These are phyloP conservation scores for Apophysomyces ossiformis DNA, from an alignment of 371 early-diverging fungal species.

Conservation along the genomic window DNA sequence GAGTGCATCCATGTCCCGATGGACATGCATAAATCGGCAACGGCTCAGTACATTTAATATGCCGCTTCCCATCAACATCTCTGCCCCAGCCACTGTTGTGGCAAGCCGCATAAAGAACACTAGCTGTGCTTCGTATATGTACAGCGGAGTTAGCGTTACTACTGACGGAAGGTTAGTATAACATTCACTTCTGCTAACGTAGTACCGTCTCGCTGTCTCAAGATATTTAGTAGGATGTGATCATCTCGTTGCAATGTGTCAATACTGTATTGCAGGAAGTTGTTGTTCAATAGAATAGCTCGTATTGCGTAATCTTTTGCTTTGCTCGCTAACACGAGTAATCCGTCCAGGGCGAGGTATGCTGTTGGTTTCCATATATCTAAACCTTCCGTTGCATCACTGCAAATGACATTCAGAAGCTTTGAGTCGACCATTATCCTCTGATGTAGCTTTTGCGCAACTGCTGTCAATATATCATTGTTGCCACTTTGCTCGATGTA, in stretches of 20 bases:
- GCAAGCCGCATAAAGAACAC: slow-evolving; percentile 78
- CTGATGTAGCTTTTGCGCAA: slow-evolving; percentile 7
- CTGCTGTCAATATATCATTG: not conserved
- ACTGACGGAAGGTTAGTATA: slow-evolving; percentile 3
- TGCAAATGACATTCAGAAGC: slow-evolving; percentile 30
- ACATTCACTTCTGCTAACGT: not conserved
- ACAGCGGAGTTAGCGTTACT: slow-evolving; percentile 56
- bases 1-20: slow-evolving; percentile 49
- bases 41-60: slow-evolving; percentile 73
- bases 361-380: slow-evolving; percentile 78
- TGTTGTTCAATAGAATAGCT: slow-evolving; percentile 60
- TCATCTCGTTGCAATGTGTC: slow-evolving; percentile 67
- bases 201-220: slow-evolving; percentile 36
- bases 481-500: slow-evolving; percentile 45
- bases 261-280: slow-evolving; percentile 64
- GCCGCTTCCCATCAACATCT: slow-evolving; percentile 71
- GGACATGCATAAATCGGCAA: slow-evolving; percentile 69
- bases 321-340: slow-evolving; percentile 25
- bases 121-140: slow-evolving; percentile 79
- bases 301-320: slow-evolving; percentile 9
- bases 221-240: slow-evolving; percentile 54
- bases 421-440: slow-evolving; percentile 24
- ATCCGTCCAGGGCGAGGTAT: slow-evolving; percentile 69
- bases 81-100: slow-evolving; percentile 70
- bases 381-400: slow-evolving; percentile 48